Evolutionary conservation across 2,329 filamentous ascomycete genomes (phyloP).

Genomic region (Camillea tinctor): DNA sequence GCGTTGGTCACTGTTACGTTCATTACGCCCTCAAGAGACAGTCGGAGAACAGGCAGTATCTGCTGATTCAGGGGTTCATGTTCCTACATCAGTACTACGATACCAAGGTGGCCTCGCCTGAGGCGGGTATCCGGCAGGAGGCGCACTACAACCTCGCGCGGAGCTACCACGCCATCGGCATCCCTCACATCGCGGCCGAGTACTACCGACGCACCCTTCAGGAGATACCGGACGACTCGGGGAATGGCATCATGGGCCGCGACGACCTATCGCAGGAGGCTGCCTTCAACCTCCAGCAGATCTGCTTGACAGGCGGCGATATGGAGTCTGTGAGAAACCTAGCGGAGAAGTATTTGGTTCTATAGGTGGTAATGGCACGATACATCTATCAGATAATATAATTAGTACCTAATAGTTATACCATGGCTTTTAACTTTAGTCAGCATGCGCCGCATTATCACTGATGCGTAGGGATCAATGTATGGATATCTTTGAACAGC

Average conservation of each 20-base stretch:
- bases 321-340: constrained; percentile 21
- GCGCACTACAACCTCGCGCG: constrained; percentile 79
- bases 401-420: neutral
- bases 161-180: constrained; percentile 72
- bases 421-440: neutral
- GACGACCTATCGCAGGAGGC: constrained; percentile 29
- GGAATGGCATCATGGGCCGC: constrained; percentile 18
- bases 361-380: constrained; percentile 6
- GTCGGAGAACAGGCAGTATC: constrained; percentile 84
- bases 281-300: constrained; percentile 32
- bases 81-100: constrained; percentile 77
- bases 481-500: no score
- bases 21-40: constrained; percentile 88
- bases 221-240: constrained; percentile 31
- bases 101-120: constrained; percentile 43
- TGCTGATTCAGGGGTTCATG: constrained; percentile 78
- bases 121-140: constrained; percentile 59
- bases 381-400: no score
- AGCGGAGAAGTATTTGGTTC: constrained; percentile 24
- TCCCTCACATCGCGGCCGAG: constrained; percentile 69
- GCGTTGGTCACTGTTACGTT: constrained; percentile 79
- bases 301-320: constrained; percentile 30
- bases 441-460: no score
- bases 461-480: no score
- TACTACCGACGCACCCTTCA: constrained; percentile 59